Conservation (phyloP, 2,329 filamentous ascomycete species). For the Balansia obtecta region DNA sequence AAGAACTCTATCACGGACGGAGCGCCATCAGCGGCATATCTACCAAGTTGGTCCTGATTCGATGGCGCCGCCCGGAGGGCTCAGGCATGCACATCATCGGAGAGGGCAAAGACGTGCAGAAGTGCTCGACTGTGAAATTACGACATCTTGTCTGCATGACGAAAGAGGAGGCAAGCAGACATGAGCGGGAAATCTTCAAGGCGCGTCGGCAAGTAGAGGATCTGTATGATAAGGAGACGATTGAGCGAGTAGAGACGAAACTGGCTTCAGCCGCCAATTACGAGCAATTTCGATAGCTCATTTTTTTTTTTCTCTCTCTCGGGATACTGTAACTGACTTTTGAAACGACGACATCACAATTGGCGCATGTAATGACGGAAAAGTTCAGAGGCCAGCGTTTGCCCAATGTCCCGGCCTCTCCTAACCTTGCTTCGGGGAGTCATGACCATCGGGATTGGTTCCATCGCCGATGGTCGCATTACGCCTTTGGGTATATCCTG, state of each 20-base stretch:
- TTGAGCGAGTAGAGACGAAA: slow-evolving; percentile 54
- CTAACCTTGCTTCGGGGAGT: no score
- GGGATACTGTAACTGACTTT: neutral
- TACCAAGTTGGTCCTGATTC: slow-evolving; percentile 64
- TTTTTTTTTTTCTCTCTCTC: neutral
- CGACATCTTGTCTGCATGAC: slow-evolving; percentile 81
- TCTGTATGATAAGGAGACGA: slow-evolving; percentile 57
- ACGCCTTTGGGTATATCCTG: no score
- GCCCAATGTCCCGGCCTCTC: no score
- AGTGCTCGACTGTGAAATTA: slow-evolving; percentile 55
- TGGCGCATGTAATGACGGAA: no score
- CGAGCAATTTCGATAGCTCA: slow-evolving; percentile 34
- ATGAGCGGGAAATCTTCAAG: slow-evolving; percentile 69
- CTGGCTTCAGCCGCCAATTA: slow-evolving; percentile 54
- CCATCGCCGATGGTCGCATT: no score
- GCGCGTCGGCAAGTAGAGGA: slow-evolving; percentile 55
- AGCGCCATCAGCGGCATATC: slow-evolving; percentile 74
- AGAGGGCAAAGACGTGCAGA: slow-evolving; percentile 59
- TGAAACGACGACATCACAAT: no score
- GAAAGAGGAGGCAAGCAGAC: slow-evolving; percentile 71
- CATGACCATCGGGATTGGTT: no score
- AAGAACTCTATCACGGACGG: slow-evolving; percentile 76
- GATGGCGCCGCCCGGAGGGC: slow-evolving; percentile 59
- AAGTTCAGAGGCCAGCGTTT: neutral
- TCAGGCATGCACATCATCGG: slow-evolving; percentile 50